Evolutionary conservation across 768 basidiomycete genomes (phyloP).

Genomic region (Auriculariales sp.): DNA sequence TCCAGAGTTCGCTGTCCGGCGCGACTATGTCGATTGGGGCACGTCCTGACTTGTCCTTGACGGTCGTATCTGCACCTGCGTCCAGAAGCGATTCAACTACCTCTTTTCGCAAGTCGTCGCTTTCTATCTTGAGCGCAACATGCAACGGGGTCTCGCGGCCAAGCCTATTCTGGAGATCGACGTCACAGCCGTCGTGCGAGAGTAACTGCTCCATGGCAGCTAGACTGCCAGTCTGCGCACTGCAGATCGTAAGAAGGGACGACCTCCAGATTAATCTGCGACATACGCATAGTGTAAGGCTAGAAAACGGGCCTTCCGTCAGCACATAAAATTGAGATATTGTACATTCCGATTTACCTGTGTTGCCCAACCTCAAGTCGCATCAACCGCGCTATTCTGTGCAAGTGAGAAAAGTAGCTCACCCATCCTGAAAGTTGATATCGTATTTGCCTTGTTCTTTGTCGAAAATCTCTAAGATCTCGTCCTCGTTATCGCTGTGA

Average conservation of each 20-base stretch:
- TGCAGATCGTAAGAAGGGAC: slow-evolving; percentile 10
- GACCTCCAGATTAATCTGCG: background rate
- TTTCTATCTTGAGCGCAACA: slow-evolving; percentile 40
- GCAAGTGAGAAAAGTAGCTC: slow-evolving; percentile 15
- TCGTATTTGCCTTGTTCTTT: slow-evolving; percentile 35
- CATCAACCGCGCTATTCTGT: background rate
- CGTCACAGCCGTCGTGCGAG: slow-evolving; percentile 62
- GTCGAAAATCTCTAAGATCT: slow-evolving; percentile 45
- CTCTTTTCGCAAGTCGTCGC: slow-evolving; percentile 35
- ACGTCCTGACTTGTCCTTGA: slow-evolving; percentile 57
- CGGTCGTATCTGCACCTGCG: slow-evolving; percentile 63
- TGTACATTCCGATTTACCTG: slow-evolving; percentile 36
- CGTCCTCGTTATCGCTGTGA: slow-evolving; percentile 45
- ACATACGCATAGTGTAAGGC: slow-evolving; percentile 64
- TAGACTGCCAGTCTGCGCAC: slow-evolving; percentile 39
- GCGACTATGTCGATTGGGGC: slow-evolving; percentile 41
- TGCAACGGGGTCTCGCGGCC: slow-evolving; percentile 69
- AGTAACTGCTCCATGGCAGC: slow-evolving; percentile 61
- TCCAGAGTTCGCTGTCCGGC: slow-evolving; percentile 32
- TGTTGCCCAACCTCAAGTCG: slow-evolving; percentile 47
- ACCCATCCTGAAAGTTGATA: slow-evolving; percentile 73
- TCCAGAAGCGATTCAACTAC: slow-evolving; percentile 57
- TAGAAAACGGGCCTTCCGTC: slow-evolving; percentile 11
- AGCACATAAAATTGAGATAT: background rate
- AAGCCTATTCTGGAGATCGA: slow-evolving; percentile 58